Evolutionary conservation across 1,284 basidiomycete genomes (phyloP).

Genomic region (Fomitopsis pinicola): DNA sequence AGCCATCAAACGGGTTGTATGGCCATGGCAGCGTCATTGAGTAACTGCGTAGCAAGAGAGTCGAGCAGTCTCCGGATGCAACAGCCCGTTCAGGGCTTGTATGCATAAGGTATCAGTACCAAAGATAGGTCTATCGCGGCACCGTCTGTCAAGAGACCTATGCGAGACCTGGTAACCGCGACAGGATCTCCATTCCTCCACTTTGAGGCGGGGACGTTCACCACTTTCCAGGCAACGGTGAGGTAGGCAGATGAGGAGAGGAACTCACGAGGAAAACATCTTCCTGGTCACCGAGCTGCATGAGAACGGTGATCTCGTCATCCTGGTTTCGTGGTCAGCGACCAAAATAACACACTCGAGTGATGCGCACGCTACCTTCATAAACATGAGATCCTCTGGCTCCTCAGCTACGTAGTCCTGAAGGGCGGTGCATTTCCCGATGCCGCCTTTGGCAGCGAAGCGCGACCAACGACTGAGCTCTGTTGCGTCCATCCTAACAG

Average conservation of each 20-base stretch:
- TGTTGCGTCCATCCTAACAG: conserved; percentile 53
- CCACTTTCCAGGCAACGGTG: no score
- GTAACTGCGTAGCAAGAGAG: no score
- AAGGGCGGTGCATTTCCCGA: conserved; percentile 69
- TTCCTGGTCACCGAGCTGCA: conserved; percentile 57
- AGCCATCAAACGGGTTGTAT: no score
- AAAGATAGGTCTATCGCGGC: background rate
- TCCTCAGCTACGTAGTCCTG: conserved; percentile 77
- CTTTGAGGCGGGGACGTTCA: no score
- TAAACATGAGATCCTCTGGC: conserved; percentile 83
- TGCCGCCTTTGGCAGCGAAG: conserved; percentile 78
- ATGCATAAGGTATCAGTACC: no score
- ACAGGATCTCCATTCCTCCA: no score
- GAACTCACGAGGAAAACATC: conserved; percentile 58
- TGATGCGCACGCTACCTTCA: conserved; percentile 45
- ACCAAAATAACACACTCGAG: background rate
- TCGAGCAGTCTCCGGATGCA: no score
- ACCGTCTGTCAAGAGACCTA: background rate
- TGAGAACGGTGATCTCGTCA: conserved; percentile 79
- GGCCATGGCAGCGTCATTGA: no score
- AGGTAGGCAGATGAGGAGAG: no score
- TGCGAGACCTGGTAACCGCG: no score
- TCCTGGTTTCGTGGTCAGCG: conserved; percentile 40
- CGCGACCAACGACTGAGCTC: conserved; percentile 77
- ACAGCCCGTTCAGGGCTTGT: no score